Conservation (phyloP, 306 rosid species). For the Gastrolobium bilobum region DNA sequence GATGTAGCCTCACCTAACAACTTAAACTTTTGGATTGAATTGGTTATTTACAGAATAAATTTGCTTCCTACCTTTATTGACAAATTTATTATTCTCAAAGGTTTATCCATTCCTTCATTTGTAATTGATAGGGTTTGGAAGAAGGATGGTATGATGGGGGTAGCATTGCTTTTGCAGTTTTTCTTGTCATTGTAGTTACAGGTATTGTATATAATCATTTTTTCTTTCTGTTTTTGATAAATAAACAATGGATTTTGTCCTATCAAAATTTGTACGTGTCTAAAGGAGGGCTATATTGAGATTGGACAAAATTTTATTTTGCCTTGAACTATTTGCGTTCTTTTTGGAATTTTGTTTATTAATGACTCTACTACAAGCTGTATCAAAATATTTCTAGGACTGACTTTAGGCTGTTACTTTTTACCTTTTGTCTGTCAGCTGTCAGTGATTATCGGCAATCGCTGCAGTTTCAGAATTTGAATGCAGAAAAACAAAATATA, state of each 20-base stretch:
- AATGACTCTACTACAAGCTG: constrained; percentile 27
- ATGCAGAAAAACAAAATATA: constrained; percentile 88
- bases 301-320: constrained; percentile 18
- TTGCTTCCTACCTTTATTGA: constrained; percentile 29
- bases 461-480: constrained; percentile 93
- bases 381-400: constrained; percentile 35
- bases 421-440: constrained; percentile 65
- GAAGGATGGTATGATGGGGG: constrained; percentile 99
- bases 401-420: constrained; percentile 38
- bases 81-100: constrained; percentile 2
- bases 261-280: neutral
- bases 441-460: constrained; percentile 95
- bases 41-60: neutral
- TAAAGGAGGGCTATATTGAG: constrained; percentile 19
- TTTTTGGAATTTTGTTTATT: constrained; percentile 16
- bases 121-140: constrained; percentile 66
- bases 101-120: constrained; percentile 40
- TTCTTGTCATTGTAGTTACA: constrained; percentile 90
- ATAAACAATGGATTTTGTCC: constrained; percentile 18
- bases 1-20: too few relatives aligned
- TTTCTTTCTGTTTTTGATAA: constrained; percentile 7
- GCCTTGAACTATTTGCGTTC: constrained; percentile 18
- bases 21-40: too few relatives aligned
- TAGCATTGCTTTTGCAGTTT: constrained; percentile 89
- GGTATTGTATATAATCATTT: constrained; percentile 58